Evolutionary conservation across 768 basidiomycete genomes (phyloP), one percentile per base, ranked within the genome.

Genomic region (Kwoniella shandongensis): DNA sequence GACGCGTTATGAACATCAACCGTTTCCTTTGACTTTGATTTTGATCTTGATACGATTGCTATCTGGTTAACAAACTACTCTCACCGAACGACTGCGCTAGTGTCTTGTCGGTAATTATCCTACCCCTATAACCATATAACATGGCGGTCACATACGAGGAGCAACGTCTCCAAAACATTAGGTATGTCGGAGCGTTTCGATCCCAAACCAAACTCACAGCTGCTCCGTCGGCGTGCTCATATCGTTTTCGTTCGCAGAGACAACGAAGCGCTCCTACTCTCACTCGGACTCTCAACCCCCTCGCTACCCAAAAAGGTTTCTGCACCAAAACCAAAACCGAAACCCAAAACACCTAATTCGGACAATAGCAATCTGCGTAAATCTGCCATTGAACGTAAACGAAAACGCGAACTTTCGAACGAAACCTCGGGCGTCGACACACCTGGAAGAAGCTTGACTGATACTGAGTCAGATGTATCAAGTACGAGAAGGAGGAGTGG

Each of bases 231-330:
- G 11, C 11, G 17, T 29, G 38, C 42, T 44, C 26, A 47, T 15
- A 1, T 25, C 25, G 7, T 12, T 32, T 36, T 18, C 10, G 20
- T 36, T 38, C 18, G 17, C 35, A 68, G 67, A 32, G 65, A 67
- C 48, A 73, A 73, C 48, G 54, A 71, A 47, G 67, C 61, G 1
- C 51, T 73, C 12, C 63, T 73, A 3, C 57, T 61, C 23, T 69
- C 67, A 0, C 63, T 73, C 17, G 72, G 72, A 18, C 56, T 71
- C 7, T 40, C 38, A 13, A 46, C 53, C 13, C 63, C 66, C 10
- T 18, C 41, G 17, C 6, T 12, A 17, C 47, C 46, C 7, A 51
- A 51, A 54, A 20, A 20, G 40, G 17, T 18, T n/a, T 38, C 49
- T 12, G 7, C 41, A 29, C 44, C 53, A 13, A 54, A 48, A 45